phyloP scores from a whole-genome alignment of 352 stramenopile genomes.

The Globisporangium yorkense region DNA sequence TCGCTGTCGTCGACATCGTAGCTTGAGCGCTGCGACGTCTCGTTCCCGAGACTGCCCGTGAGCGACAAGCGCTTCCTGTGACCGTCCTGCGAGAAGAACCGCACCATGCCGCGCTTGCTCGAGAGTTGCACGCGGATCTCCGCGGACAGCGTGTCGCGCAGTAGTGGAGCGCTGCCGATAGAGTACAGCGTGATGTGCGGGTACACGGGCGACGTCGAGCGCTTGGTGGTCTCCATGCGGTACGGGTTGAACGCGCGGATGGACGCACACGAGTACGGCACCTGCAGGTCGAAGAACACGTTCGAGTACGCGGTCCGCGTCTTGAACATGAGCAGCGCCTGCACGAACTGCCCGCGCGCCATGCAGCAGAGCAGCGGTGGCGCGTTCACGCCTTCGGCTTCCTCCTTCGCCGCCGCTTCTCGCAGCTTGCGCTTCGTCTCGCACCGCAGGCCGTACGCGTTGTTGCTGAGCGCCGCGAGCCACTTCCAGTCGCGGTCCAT shows the following conservation, averaged over 20 bases:
- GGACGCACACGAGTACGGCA: conserved; percentile 68
- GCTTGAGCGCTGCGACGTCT: neutral
- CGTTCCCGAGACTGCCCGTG: neutral
- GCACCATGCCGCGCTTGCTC: conserved; percentile 33
- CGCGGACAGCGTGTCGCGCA: conserved; percentile 42
- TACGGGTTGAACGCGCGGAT: conserved; percentile 84
- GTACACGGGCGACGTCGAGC: conserved; percentile 59
- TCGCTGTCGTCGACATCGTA: conserved; percentile 6
- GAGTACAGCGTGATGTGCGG: conserved; percentile 58
- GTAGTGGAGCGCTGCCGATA: conserved; percentile 36
- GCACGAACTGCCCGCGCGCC: conserved; percentile 63
- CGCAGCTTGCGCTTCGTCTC: conserved; percentile 15
- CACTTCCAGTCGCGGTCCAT: conserved; percentile 57
- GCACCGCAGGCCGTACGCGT: conserved; percentile 36
- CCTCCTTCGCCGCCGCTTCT: neutral
- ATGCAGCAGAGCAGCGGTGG: conserved; percentile 56
- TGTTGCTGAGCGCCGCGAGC: conserved; percentile 58
- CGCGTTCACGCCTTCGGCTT: conserved; percentile 7
- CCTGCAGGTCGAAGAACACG: conserved; percentile 77
- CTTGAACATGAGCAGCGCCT: conserved; percentile 66
- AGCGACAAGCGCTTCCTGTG: conserved; percentile 12
- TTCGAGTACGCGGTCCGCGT: conserved; percentile 65
- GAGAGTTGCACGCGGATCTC: conserved; percentile 25
- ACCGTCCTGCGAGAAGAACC: conserved; percentile 13
- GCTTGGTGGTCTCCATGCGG: conserved; percentile 32